These are phyloP conservation scores for Beauveria asiatica DNA, from an alignment of 2,329 filamentous ascomycete species.

Conservation along the genomic window DNA sequence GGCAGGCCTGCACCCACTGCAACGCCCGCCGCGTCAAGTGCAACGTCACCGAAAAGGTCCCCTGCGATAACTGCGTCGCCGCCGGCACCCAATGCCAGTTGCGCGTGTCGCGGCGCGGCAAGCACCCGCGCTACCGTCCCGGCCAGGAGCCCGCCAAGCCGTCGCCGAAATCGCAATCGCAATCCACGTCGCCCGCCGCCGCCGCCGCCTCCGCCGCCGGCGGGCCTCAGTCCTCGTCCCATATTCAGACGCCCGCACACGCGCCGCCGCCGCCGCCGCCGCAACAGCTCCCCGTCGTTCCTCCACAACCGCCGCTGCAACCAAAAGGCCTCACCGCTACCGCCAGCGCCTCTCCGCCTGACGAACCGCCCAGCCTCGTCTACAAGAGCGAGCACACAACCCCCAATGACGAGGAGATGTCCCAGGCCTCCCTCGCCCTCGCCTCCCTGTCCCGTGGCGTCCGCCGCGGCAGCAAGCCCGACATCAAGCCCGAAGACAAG, in stretches of 20 bases:
- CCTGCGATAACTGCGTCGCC: slow-evolving; percentile 17
- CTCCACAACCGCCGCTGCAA: neutral
- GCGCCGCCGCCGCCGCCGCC: neutral
- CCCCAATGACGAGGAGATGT: slow-evolving; percentile 9
- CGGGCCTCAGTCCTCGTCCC: neutral
- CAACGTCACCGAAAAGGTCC: slow-evolving; percentile 16
- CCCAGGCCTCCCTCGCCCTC: slow-evolving; percentile 5
- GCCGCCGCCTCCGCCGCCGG: neutral
- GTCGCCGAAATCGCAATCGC: neutral
- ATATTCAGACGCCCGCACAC: neutral
- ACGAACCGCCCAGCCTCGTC: slow-evolving; percentile 2
- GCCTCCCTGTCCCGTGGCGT: slow-evolving; percentile 6
- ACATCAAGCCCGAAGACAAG: neutral
- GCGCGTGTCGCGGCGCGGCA: slow-evolving; percentile 17
- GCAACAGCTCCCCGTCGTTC: neutral
- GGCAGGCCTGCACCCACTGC: slow-evolving; percentile 17
- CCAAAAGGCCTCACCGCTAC: neutral
- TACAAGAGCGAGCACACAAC: slow-evolving; percentile 2
- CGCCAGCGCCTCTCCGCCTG: neutral
- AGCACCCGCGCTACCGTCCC: slow-evolving; percentile 14
- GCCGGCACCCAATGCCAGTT: slow-evolving; percentile 14
- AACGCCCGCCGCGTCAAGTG: slow-evolving; percentile 18
- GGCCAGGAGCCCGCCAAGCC: neutral
- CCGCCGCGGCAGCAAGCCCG: neutral
- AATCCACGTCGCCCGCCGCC: neutral